Base-by-base conservation (phyloP, 2,329 filamentous ascomycete genomes). In the Penicillium sp. region DNA sequence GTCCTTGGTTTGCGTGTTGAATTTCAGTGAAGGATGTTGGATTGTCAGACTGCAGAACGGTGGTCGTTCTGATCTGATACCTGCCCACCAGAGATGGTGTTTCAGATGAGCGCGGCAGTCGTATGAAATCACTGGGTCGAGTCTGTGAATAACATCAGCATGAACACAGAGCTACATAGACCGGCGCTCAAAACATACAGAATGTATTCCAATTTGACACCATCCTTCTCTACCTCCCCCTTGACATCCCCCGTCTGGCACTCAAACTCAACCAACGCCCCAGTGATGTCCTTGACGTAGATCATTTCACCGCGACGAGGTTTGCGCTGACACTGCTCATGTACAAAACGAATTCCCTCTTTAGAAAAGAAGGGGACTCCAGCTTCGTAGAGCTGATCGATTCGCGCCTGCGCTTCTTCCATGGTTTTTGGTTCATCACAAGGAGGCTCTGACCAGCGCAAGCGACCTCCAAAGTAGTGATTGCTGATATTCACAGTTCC, bases 351-450 rank as follows among this genome's bases (percentile, higher is more conserved):
- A 22, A 68, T 56, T 13, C 30, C 33, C 3, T 60, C 44, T 38
- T 66, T 68, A 35, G 59, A 66, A 44, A 75, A 75, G 35, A 73
- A 66, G 6, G 65, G 65, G 9, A 63, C 65, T 7, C 70, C 69
- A 0, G 60, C 53, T 1, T 61, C 50, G 50, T 72, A 73, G 8
- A 70, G 56, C 5, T 60, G 50, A 15, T 61, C 38, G 30, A 73
- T 63, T 24, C 65, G 68, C 3, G 58, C 62, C 4, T 70, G 28
- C 9, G 64, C 65, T 6, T 62, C 57, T 2, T 67, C 58, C 12
- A 60, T 65, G 17, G 62, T 62, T 26, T 60, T 50, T 7, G 59
- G 57, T 45, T 40, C 35, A 42, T 63, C 26, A 3, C 49, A 59
- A 33, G 50, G 50, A 2, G 56, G 54, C 3, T 58, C 49, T 19